phyloP scores from a whole-genome alignment of 352 stramenopile genomes.

The Phytopythium ostracodes region DNA sequence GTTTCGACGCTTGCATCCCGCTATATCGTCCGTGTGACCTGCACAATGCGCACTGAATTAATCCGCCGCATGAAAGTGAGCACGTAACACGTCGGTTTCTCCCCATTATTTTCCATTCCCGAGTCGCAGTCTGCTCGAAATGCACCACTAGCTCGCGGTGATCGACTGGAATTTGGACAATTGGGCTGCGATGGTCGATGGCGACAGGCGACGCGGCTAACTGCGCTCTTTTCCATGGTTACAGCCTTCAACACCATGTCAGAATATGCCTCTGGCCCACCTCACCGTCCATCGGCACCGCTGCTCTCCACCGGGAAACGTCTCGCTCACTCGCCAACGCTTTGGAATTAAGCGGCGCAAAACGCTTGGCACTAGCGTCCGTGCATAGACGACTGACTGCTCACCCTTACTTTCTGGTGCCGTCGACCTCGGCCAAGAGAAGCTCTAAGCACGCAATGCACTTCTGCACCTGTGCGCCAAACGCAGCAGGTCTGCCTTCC shows the following conservation, averaged over 20 bases:
- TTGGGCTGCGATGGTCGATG: not conserved
- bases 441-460: slow-evolving; percentile 21
- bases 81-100: not conserved
- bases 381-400: not conserved
- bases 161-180: not conserved
- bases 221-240: not conserved
- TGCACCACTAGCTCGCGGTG: not conserved
- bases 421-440: slow-evolving; percentile 17
- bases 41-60: not conserved
- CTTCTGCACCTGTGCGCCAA: slow-evolving; percentile 25
- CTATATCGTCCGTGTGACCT: not conserved
- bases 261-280: not conserved
- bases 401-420: not conserved
- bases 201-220: not conserved
- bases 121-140: not conserved
- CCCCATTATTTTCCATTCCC: not conserved
- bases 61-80: not conserved
- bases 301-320: not conserved
- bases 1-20: not conserved
- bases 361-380: not conserved
- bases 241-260: not conserved
- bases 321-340: not conserved
- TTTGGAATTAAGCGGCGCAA: not conserved
- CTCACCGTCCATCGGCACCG: not conserved
- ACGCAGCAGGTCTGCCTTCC: slow-evolving; percentile 4